Evolutionary conservation across 768 basidiomycete genomes (phyloP).

Genomic region (Russula sp.): DNA sequence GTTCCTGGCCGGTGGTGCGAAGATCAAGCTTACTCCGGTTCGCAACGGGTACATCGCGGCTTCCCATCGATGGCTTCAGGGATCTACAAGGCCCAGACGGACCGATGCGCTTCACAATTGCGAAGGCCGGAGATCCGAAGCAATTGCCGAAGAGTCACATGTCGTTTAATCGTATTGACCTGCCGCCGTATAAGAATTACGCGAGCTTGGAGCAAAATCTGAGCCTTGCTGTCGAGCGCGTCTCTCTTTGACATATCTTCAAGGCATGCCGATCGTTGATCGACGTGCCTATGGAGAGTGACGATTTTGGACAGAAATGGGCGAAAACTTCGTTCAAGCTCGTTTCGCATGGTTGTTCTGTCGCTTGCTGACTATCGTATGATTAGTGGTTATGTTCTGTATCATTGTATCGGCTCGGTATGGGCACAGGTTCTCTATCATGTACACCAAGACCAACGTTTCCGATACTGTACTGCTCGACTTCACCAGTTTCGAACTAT

Average conservation of each 20-base stretch:
- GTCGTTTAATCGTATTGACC: constrained; percentile 94
- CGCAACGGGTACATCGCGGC: constrained; percentile 93
- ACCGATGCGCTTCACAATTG: constrained; percentile 94
- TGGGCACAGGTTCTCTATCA: too few species aligned
- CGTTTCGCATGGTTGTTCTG: background rate
- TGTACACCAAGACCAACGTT: too few species aligned
- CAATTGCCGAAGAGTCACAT: constrained; percentile 95
- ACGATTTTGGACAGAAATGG: constrained; percentile 91
- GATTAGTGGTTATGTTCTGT: background rate
- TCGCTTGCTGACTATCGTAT: background rate
- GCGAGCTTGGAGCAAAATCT: constrained; percentile 92
- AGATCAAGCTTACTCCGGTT: constrained; percentile 96
- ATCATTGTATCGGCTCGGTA: background rate
- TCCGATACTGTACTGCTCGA: too few species aligned
- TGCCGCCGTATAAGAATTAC: constrained; percentile 98
- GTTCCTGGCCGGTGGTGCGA: constrained; percentile 96
- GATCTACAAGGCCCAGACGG: constrained; percentile 99
- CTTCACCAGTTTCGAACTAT: too few species aligned
- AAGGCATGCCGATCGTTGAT: constrained; percentile 15
- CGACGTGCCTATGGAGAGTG: constrained; percentile 56
- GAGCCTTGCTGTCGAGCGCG: constrained; percentile 90
- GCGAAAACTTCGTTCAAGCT: background rate
- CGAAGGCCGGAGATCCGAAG: constrained; percentile 95
- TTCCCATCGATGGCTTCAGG: constrained; percentile 98
- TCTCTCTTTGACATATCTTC: constrained; percentile 32